Evolutionary conservation across 345 rosid genomes (phyloP).

Genomic region (Ceriops decandra): DNA sequence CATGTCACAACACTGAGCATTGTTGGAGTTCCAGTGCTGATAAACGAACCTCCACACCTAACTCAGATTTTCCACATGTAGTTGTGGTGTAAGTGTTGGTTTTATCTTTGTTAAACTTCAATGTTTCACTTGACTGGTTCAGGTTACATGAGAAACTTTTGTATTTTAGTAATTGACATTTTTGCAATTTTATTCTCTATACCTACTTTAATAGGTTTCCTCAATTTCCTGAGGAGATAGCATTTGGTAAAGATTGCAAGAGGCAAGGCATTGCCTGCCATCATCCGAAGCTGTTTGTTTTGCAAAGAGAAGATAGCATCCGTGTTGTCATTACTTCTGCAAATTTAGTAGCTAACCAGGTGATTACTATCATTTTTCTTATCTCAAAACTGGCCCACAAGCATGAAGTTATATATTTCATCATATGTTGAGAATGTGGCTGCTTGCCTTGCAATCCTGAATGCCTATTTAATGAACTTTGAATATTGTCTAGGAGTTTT

Average conservation of each 20-base stretch:
- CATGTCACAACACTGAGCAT: conserved; percentile 70
- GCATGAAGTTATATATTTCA: not conserved
- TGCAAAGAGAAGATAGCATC: conserved; percentile 72
- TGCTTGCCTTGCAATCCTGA: not conserved
- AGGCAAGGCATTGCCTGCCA: conserved; percentile 89
- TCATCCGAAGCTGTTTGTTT: conserved; percentile 79
- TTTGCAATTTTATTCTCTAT: conserved; percentile 7
- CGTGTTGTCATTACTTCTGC: conserved; percentile 83
- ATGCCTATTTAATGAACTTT: not conserved
- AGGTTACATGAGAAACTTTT: not conserved
- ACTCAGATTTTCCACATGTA: conserved; percentile 63
- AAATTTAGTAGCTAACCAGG: conserved; percentile 83
- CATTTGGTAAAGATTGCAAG: conserved; percentile 80
- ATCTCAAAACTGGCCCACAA: not conserved
- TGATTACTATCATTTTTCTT: conserved; percentile 18
- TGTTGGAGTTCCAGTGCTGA: conserved; percentile 78
- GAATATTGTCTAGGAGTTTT: not conserved
- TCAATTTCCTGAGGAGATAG: conserved; percentile 74
- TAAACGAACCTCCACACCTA: conserved; percentile 54
- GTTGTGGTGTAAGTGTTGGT: conserved; percentile 56
- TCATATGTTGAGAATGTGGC: not conserved
- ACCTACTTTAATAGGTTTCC: conserved; percentile 56
- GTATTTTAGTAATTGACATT: conserved; percentile 7
- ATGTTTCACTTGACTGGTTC: conserved; percentile 11
- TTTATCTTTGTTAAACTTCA: conserved; percentile 4